Conservation (phyloP, 768 basidiomycete species). For the Pilatotrama ljubarskyi region DNA sequence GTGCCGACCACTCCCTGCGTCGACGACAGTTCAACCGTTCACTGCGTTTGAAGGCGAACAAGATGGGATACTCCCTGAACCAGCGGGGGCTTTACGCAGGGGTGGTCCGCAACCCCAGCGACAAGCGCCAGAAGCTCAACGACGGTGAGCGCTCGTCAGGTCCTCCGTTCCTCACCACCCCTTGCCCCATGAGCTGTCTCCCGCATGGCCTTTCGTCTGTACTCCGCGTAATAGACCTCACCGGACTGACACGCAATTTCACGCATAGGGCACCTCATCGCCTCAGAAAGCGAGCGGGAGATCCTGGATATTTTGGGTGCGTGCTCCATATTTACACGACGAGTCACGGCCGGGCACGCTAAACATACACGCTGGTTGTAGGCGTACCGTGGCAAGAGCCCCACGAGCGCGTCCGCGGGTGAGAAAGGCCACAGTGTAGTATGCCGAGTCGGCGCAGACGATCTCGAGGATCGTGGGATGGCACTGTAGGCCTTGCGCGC, state of each 20-base stretch:
- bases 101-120: slow-evolving; percentile 68
- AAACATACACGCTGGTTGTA: slow-evolving; percentile 17
- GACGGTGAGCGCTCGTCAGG: slow-evolving; percentile 44
- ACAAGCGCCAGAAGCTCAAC: slow-evolving; percentile 60
- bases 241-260: not conserved
- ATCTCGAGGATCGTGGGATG: not conserved
- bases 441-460: not conserved
- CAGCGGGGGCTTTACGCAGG: slow-evolving; percentile 79
- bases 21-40: slow-evolving; percentile 79
- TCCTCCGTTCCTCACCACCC: not conserved
- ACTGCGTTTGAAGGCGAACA: slow-evolving; percentile 80
- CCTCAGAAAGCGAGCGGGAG: slow-evolving; percentile 83
- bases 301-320: slow-evolving; percentile 74
- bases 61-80: slow-evolving; percentile 82
- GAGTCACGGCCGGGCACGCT: not conserved
- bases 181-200: not conserved
- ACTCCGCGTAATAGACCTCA: not conserved
- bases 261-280: slow-evolving; percentile 48
- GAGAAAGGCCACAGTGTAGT: not conserved
- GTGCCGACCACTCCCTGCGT: not conserved
- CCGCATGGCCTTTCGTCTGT: too few relatives aligned
- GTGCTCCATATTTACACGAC: not conserved
- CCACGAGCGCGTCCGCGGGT: slow-evolving; percentile 56
- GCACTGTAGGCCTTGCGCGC: not conserved
- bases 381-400: slow-evolving; percentile 83